Evolutionary conservation across 1,139 yeast genomes (phyloP).

Genomic region (Yamadazyma mexicana): DNA sequence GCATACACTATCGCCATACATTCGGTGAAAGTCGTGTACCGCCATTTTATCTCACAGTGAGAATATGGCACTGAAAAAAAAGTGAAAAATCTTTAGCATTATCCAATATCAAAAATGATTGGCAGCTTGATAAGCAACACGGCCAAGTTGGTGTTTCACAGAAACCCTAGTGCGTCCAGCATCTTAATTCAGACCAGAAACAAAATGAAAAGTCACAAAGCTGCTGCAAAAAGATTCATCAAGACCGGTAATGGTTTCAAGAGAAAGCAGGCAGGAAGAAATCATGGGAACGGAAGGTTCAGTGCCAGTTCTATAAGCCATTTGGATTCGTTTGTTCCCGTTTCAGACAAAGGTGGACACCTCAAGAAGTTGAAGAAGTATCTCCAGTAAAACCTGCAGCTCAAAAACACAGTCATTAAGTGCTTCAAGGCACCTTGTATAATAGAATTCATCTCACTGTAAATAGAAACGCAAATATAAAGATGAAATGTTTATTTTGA

Average conservation of each 20-base stretch:
- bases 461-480: slow-evolving; percentile 7
- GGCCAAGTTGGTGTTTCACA: slow-evolving; percentile 21
- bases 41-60: slow-evolving; percentile 1
- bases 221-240: slow-evolving; percentile 83
- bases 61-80: neutral
- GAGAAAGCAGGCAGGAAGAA: slow-evolving; percentile 80
- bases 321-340: slow-evolving; percentile 63
- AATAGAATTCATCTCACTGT: slow-evolving; percentile 7
- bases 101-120: slow-evolving; percentile 6
- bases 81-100: slow-evolving; percentile 4
- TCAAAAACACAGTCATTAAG: too few relatives aligned
- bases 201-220: slow-evolving; percentile 65
- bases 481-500: slow-evolving; percentile 1
- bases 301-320: slow-evolving; percentile 61
- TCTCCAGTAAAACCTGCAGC: slow-evolving; percentile 4
- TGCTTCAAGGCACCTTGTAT: too few relatives aligned
- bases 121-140: slow-evolving; percentile 14
- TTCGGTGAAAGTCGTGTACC: slow-evolving; percentile 6
- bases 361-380: slow-evolving; percentile 39
- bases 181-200: slow-evolving; percentile 44
- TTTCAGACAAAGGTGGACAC: slow-evolving; percentile 53
- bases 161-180: slow-evolving; percentile 18
- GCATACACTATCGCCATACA: neutral
- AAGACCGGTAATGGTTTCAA: slow-evolving; percentile 52
- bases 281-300: slow-evolving; percentile 93